Evolutionary conservation across 2,329 filamentous ascomycete species (phyloP).

Genomic region (Shiraia sp.): DNA sequence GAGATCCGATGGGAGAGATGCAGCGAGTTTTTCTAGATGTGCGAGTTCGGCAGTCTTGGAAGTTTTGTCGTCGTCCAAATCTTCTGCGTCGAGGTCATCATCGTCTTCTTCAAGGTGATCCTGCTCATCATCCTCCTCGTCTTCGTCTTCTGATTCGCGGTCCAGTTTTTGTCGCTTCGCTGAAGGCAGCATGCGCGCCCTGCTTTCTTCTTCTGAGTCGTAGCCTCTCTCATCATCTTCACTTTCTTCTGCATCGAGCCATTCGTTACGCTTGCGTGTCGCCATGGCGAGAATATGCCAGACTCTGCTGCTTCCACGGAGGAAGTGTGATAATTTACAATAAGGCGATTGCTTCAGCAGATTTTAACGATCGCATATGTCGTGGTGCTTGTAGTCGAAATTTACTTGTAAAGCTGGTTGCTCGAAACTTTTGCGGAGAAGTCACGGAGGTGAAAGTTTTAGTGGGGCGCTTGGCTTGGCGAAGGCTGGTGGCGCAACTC

Average conservation of each 20-base stretch:
- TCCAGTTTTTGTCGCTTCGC: slow-evolving; percentile 67
- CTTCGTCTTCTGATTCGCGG: slow-evolving; percentile 40
- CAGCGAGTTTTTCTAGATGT: slow-evolving; percentile 37
- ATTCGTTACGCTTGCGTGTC: slow-evolving; percentile 72
- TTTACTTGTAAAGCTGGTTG: slow-evolving; percentile 6
- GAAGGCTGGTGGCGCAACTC: slow-evolving; percentile 7
- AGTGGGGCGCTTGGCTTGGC: slow-evolving; percentile 20
- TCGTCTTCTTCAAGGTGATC: slow-evolving; percentile 24
- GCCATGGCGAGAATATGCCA: too few species aligned
- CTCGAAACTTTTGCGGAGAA: slow-evolving; percentile 32
- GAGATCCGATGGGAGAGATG: slow-evolving; percentile 41
- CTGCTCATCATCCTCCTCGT: slow-evolving; percentile 4
- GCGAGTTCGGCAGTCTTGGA: slow-evolving; percentile 34
- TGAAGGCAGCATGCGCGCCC: slow-evolving; percentile 59
- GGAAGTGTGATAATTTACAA: too few species aligned
- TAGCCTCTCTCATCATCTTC: slow-evolving; percentile 57
- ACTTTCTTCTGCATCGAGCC: slow-evolving; percentile 59
- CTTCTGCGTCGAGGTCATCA: slow-evolving; percentile 19
- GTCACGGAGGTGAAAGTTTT: slow-evolving; percentile 28
- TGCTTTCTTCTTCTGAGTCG: slow-evolving; percentile 70
- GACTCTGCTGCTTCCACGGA: too few species aligned
- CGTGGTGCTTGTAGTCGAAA: slow-evolving; percentile 3
- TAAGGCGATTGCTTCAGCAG: too few species aligned
- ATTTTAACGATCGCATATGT: too few species aligned
- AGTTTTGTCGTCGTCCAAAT: slow-evolving; percentile 30